phyloP scores from a whole-genome alignment of 306 rosid species.

The Leucaena leucocephala region DNA sequence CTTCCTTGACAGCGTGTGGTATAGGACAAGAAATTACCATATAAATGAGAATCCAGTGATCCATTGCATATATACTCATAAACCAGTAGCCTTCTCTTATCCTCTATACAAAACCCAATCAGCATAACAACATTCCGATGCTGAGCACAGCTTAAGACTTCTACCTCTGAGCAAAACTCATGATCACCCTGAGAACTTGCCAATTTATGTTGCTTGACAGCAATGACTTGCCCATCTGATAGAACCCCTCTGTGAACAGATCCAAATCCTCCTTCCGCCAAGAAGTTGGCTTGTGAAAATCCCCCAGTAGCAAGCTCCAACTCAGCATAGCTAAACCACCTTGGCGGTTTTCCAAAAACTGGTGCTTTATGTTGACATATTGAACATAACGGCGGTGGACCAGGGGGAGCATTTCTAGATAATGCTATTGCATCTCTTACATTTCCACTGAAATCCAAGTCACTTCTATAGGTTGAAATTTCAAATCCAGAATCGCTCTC shows the following conservation, averaged over 20 bases:
- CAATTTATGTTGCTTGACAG: conserved; percentile 97
- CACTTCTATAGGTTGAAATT: conserved; percentile 48
- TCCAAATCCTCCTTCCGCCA: conserved; percentile 98
- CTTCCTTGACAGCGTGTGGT: background rate
- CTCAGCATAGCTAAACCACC: conserved; percentile 91
- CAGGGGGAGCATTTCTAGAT: conserved; percentile 76
- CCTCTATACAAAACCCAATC: conserved; percentile 96
- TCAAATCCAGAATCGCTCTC: conserved; percentile 70
- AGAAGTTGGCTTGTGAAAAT: conserved; percentile 85
- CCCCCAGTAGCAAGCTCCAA: conserved; percentile 95
- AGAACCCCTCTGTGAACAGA: conserved; percentile 92
- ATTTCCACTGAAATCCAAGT: conserved; percentile 65
- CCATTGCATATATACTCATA: conserved; percentile 96
- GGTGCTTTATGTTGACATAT: conserved; percentile 99
- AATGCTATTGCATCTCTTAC: conserved; percentile 85
- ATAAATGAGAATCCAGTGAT: conserved; percentile 88
- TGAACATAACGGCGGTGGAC: conserved; percentile 93
- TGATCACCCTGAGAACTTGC: conserved; percentile 97
- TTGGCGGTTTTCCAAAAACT: conserved; percentile 93
- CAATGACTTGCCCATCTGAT: conserved; percentile 91
- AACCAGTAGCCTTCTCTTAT: conserved; percentile 85
- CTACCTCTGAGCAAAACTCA: conserved; percentile 96
- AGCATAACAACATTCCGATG: conserved; percentile 97
- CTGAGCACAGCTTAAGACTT: conserved; percentile 97
- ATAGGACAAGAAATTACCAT: conserved; percentile 58